Conservation (phyloP, 305 asterid species). For the Rubia tinctorum region DNA sequence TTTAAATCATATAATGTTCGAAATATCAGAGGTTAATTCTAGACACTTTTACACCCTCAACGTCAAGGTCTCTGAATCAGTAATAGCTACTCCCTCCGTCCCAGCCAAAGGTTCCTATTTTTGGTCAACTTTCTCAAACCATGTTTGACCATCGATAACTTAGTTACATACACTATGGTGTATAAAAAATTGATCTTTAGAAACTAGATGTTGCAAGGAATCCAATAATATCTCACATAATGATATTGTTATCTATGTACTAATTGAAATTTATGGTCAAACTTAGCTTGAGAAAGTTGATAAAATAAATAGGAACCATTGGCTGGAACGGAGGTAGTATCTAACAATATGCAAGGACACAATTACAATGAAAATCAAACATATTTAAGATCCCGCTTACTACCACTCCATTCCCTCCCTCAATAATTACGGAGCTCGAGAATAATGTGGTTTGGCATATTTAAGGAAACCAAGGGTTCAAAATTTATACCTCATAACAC, state of each 20-base stretch:
- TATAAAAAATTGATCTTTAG: too few relatives aligned
- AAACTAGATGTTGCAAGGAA: too few relatives aligned
- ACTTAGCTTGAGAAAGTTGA: too few relatives aligned
- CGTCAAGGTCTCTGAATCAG: neutral
- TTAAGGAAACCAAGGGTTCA: neutral
- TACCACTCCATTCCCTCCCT: neutral
- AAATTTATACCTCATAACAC: slow-evolving; percentile 83
- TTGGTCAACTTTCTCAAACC: too few relatives aligned
- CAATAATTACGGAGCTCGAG: neutral
- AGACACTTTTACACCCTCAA: neutral
- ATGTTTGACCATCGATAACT: too few relatives aligned
- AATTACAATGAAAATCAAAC: neutral
- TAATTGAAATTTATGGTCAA: too few relatives aligned
- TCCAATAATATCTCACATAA: too few relatives aligned
- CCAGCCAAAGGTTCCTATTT: too few relatives aligned
- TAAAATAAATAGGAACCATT: too few relatives aligned
- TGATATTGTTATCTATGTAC: too few relatives aligned
- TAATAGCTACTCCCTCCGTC: neutral
- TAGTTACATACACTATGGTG: too few relatives aligned
- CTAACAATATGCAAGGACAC: neutral
- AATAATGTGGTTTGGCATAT: neutral
- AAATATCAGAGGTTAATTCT: neutral
- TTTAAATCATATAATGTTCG: neutral
- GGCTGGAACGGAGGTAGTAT: neutral
- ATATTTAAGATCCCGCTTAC: neutral